Conservation (phyloP, 108 stramenopile genomes). For the Cylindrotheca fusiformis region DNA sequence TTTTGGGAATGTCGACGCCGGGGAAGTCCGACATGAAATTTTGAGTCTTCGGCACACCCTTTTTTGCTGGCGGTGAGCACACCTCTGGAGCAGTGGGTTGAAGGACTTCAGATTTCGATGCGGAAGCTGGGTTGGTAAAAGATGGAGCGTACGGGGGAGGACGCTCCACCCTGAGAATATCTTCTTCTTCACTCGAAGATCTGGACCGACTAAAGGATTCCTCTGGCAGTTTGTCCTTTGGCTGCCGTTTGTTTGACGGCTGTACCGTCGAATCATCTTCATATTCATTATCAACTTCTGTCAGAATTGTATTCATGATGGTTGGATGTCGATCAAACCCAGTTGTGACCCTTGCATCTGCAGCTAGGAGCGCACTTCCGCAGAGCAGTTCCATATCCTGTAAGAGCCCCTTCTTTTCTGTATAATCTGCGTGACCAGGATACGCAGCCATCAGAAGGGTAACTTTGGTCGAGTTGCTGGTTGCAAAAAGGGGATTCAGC, state of each 20-base stretch:
- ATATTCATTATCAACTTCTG: neutral
- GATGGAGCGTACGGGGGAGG: conserved; percentile 15
- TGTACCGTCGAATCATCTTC: neutral
- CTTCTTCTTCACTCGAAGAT: conserved; percentile 3
- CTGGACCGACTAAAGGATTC: neutral
- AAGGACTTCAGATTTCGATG: neutral
- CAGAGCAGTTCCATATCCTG: conserved; percentile 29
- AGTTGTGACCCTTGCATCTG: neutral
- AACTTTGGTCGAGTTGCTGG: conserved; percentile 18
- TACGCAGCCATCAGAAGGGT: conserved; percentile 40
- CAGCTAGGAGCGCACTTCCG: conserved; percentile 15
- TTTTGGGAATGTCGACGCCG: conserved; percentile 12
- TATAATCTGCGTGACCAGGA: conserved; percentile 48
- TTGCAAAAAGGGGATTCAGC: conserved; percentile 36
- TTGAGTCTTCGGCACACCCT: conserved; percentile 1
- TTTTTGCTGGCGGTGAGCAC: neutral
- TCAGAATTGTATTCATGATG: neutral
- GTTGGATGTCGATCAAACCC: neutral
- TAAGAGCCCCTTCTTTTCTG: conserved; percentile 38
- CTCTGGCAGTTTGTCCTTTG: neutral
- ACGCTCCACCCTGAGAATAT: neutral
- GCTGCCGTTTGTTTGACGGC: neutral
- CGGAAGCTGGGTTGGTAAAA: neutral
- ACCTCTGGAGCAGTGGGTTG: neutral
- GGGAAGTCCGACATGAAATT: conserved; percentile 20